Base-by-base conservation (phyloP, 1,284 basidiomycete species). In the Trametes polyzona region DNA sequence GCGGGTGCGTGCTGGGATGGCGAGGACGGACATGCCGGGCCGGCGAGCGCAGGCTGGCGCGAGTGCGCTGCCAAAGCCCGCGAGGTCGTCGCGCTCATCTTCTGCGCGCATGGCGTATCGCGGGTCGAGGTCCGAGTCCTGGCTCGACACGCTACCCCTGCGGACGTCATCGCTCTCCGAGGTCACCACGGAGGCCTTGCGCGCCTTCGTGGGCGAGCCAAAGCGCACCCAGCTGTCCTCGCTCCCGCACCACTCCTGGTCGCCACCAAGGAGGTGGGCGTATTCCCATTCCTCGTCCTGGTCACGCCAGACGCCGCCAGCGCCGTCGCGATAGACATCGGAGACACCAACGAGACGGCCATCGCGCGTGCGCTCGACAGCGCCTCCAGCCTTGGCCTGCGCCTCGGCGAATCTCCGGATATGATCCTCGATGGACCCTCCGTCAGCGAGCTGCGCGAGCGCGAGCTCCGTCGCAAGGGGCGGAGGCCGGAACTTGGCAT, bases 201-300 rank as follows among this genome's bases (percentile, higher is more conserved):
- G 52, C 21, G 26, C 11, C 44, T 58, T 61, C 14, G 64, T 59
- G 10, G 65, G 59, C 4, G 67, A 69, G 14, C 67, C 61, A 40
- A 70, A 70, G 30, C 64, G 59, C n/a, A 69, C 66, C 71, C 71
- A 72, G 40, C 60, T 65, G 21, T 71, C 63, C 42, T 68, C 66
- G 41, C 57, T 59, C 23, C 51, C 48, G 54, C 52, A 56, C 36
- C 57, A 61, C 42, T 66, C 61, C 12, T 70, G 63, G 41, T 69
- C 69, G n/a, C 68, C 65, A 30, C 70, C 70, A 23, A 89, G 76
- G 11, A 90, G 77, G 55, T 82, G 84, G 14, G 78, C 73, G 64
- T 86, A 88, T 67, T 90, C 88, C 76, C 79, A 76, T 63, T 83
- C 80, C 70, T 90, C 88, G 24, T 87, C 85, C 53, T 78, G 80